phyloP scores from a whole-genome alignment of 2,329 filamentous ascomycete genomes.

The Fusarium falciforme region DNA sequence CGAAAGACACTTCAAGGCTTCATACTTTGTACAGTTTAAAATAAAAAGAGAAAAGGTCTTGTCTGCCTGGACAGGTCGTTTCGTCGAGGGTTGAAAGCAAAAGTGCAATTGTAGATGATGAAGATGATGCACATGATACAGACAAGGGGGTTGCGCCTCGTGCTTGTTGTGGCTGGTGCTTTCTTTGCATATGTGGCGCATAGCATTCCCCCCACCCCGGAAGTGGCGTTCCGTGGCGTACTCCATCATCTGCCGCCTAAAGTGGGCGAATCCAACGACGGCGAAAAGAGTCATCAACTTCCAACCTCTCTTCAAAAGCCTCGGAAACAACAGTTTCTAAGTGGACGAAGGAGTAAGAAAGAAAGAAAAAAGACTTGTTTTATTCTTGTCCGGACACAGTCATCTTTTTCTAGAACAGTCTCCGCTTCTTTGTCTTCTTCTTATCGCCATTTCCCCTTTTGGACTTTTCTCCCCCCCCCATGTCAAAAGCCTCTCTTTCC shows the following conservation, averaged over 20 bases:
- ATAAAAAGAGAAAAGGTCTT: neutral
- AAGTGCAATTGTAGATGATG: neutral
- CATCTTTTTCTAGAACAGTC: neutral
- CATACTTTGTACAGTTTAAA: constrained; percentile 12
- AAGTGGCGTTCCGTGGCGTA: constrained; percentile 4
- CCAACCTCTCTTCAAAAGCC: neutral
- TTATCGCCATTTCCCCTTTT: neutral
- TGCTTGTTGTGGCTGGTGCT: constrained; percentile 16
- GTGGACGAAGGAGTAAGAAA: neutral
- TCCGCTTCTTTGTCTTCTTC: neutral
- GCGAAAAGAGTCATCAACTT: constrained; percentile 35
- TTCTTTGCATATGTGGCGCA: neutral
- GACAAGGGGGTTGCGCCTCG: neutral
- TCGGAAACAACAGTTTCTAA: neutral
- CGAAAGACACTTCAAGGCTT: constrained; percentile 1
- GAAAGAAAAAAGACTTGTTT: neutral
- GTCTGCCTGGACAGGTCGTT: neutral
- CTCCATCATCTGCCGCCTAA: constrained; percentile 23
- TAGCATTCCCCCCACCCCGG: neutral
- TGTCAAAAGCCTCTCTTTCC: neutral
- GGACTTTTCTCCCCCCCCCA: neutral
- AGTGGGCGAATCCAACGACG: constrained; percentile 26
- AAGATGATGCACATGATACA: constrained; percentile 21
- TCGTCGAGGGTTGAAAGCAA: neutral
- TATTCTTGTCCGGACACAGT: neutral